These are phyloP conservation scores for Starmera quercuum DNA, from an alignment of 805 yeast species.

Conservation along the genomic window DNA sequence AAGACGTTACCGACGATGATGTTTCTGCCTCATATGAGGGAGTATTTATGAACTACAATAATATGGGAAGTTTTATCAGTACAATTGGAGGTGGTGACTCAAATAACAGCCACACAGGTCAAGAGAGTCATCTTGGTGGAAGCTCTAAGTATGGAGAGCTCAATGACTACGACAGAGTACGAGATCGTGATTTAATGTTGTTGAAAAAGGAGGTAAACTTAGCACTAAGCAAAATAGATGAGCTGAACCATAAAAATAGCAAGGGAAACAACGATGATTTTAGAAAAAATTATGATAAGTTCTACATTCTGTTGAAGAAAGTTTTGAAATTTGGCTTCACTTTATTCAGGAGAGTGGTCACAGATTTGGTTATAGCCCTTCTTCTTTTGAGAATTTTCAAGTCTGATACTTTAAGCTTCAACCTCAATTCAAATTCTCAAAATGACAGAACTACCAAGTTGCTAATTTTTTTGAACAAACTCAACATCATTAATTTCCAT, in stretches of 20 bases:
- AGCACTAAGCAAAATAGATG: slow-evolving; percentile 18
- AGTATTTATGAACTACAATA: neutral
- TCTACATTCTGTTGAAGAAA: slow-evolving; percentile 3
- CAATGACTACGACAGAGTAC: slow-evolving; percentile 5
- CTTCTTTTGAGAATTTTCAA: slow-evolving; percentile 13
- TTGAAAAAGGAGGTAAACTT: slow-evolving; percentile 18
- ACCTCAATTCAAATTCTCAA: slow-evolving; percentile 5
- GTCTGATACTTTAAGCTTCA: slow-evolving; percentile 9
- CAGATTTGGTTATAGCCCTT: slow-evolving; percentile 12
- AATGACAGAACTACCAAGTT: slow-evolving; percentile 6
- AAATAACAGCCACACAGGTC: neutral
- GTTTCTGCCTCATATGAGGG: neutral
- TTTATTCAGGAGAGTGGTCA: slow-evolving; percentile 8
- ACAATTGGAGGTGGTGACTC: neutral
- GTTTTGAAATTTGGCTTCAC: slow-evolving; percentile 3
- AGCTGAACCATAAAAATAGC: slow-evolving; percentile 9
- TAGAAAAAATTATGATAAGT: slow-evolving; percentile 4
- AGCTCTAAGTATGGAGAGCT: slow-evolving; percentile 3
- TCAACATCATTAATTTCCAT: slow-evolving; percentile 12
- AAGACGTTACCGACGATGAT: slow-evolving; percentile 25
- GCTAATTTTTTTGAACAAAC: slow-evolving; percentile 8
- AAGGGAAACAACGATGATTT: slow-evolving; percentile 3
- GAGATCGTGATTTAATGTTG: slow-evolving; percentile 11
- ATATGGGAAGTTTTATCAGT: neutral
- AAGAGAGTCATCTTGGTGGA: neutral